Base-by-base conservation (phyloP, 768 basidiomycete species). In the Termitomyces sp. region DNA sequence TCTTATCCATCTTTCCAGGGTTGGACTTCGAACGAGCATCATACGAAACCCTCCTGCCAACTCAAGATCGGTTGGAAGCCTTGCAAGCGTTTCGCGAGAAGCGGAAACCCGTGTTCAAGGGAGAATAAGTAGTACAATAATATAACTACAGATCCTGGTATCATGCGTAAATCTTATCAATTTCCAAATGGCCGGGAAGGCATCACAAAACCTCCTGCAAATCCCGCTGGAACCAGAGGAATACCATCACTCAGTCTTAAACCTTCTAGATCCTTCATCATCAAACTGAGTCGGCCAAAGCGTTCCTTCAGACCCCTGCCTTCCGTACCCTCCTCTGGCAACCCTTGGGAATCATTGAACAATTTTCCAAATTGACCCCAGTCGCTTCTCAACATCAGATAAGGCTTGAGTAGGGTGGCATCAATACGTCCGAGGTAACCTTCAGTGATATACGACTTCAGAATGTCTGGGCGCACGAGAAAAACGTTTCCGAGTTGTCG, bases 401-500 rank as follows among this genome's bases (percentile, higher is more conserved):
- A 99, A 1, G 96, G 97, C 62, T 90, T 88, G 42, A 99, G 83
- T 15, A 98, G 82, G 18, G 81, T 81, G 3, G 91, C 76, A 65
- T 98, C 96, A 66, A 99, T 95, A 18, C 94, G 85, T 9, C 94
- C 94, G 15, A 99, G 88, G 73, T 94, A 93, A 60, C 89, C 90
- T 69, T 97, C 96, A 11, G 90, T 92, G 73, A 98, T 94, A 77
- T 97, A 98, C 4, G 95, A 92, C 67, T 91, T 92, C 65, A 99
- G 83, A 60, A 96, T 92, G 64, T 98, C 95, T 7, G 96, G 96
- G 57, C 90, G 92, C 53, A 99, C 92, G 64, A 98, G 90, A 82
- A 98, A 99, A 65, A 96, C 84, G 69, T 98, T 96, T 66, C 96
- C 97, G 5, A 99, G 86, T 73, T 98, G 96, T 44, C 96, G 90